Base-by-base conservation (phyloP, 2,329 filamentous ascomycete species). In the Aspergillus oerlinghausenensis region DNA sequence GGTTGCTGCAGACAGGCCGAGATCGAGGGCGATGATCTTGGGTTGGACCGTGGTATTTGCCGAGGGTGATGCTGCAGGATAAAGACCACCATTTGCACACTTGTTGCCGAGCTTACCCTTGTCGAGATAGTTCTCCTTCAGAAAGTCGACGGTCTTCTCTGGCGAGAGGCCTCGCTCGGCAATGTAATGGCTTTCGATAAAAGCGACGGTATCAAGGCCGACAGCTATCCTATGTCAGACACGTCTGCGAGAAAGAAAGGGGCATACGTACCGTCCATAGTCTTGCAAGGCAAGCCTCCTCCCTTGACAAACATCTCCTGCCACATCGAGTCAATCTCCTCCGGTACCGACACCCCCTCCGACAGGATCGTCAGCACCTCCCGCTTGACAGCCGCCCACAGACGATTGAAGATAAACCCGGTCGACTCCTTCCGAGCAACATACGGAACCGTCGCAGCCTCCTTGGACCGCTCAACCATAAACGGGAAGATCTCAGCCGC, bases 351-450 rank as follows among this genome's bases (percentile, higher is more conserved):
- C 0, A 84, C 79, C 0, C 74, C 81, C 51, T 84, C 81, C 0
- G 77, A 71, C 2, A 84, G 59, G 9, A 84, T 80, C 0, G 66
- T 75, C 52, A 84, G 58, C 0, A 70, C 67, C 60, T 84, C 82
- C 2, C 82, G 73, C 65, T 84, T 84, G 17, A 84, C 73, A 0
- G 82, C 82, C 0, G 82, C 82, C 81, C 82, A 84, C 0, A 84
- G 65, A 0, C 82, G 77, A 54, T 84, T 84, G 62, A 82, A 81
- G 38, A 84, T 79, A 59, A 84, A 79, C 0, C 82, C 69, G 0
- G 80, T 82, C 0, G 80, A 82, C 59, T 83, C 77, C 50, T 76
- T 78, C 6, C 71, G 62, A 0, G 79, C 79, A 4, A 73, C 63
- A 23, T 75, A 73, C 0, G 79, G 79, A 2, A 70, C 63, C 32